These are phyloP conservation scores for Bolboschoenoplectus hybrid DNA, from an alignment of 202 grass and related monocot species.

Conservation along the genomic window DNA sequence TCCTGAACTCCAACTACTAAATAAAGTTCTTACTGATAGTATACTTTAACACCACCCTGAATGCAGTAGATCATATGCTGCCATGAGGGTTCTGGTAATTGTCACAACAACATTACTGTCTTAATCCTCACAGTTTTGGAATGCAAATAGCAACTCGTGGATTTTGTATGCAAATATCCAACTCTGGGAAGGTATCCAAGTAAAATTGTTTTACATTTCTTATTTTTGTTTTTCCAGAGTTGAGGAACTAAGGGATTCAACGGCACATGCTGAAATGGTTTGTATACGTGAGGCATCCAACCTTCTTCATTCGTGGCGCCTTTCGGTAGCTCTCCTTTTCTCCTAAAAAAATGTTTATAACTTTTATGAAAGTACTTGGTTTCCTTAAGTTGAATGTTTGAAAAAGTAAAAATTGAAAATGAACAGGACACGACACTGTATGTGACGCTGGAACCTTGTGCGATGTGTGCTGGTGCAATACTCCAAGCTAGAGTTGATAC, in stretches of 20 bases:
- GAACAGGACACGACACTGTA: conserved; percentile 89
- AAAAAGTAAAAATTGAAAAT: conserved; percentile 27
- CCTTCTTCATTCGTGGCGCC: conserved; percentile 82
- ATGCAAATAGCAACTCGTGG: background rate
- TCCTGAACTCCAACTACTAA: background rate
- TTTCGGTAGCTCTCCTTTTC: conserved; percentile 61
- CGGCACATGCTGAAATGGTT: conserved; percentile 97
- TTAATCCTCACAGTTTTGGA: conserved; percentile 22
- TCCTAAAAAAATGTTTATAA: background rate
- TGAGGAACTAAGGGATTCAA: conserved; percentile 97
- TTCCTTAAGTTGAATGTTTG: conserved; percentile 24
- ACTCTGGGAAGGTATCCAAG: background rate
- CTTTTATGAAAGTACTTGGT: background rate
- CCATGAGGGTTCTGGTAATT: background rate
- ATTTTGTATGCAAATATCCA: background rate
- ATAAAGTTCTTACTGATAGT: conserved; percentile 6
- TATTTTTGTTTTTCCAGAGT: conserved; percentile 53
- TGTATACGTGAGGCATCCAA: conserved; percentile 98
- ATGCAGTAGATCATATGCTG: background rate
- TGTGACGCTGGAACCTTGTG: conserved; percentile 92
- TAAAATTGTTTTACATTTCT: background rate
- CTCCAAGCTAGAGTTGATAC: conserved; percentile 94
- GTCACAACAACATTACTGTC: background rate
- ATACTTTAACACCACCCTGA: background rate
- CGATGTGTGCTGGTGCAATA: conserved; percentile 96